Conservation (phyloP, 148 eudicot species). For the Silene uniflora region DNA sequence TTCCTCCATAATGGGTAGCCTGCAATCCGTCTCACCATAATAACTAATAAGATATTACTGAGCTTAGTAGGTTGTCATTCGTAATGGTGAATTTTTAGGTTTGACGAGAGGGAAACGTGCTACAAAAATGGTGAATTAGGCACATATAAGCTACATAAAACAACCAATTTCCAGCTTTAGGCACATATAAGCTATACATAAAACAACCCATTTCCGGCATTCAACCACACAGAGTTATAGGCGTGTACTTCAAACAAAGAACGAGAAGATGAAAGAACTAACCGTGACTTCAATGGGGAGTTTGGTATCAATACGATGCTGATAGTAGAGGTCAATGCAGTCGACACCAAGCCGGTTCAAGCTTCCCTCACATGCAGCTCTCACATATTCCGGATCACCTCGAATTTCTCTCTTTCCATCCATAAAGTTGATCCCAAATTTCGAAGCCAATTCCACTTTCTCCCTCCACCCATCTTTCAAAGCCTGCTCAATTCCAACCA, state of each 20-base stretch:
- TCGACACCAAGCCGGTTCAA: conserved; percentile 37
- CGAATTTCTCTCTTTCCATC: conserved; percentile 27
- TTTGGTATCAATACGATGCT: conserved; percentile 37
- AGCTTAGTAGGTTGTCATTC: no score
- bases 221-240: not conserved
- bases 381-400: conserved; percentile 37
- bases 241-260: not conserved
- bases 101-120: not conserved
- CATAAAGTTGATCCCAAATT: conserved; percentile 20
- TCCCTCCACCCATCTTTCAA: conserved; percentile 32
- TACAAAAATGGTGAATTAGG: no score
- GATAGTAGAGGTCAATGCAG: conserved; percentile 40
- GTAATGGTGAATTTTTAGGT: no score
- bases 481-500: conserved; percentile 25
- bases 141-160: no score
- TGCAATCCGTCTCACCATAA: no score
- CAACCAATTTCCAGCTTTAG: no score
- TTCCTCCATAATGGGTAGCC: no score
- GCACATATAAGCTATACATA: no score
- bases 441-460: conserved; percentile 33
- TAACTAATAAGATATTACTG: no score
- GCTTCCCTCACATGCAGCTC: conserved; percentile 38
- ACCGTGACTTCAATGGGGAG: conserved; percentile 42
- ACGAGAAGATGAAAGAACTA: not conserved
- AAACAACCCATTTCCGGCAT: not conserved